Evolutionary conservation across 129 eudicot species (phyloP).

Genomic region (Flaveria sonorensis): DNA sequence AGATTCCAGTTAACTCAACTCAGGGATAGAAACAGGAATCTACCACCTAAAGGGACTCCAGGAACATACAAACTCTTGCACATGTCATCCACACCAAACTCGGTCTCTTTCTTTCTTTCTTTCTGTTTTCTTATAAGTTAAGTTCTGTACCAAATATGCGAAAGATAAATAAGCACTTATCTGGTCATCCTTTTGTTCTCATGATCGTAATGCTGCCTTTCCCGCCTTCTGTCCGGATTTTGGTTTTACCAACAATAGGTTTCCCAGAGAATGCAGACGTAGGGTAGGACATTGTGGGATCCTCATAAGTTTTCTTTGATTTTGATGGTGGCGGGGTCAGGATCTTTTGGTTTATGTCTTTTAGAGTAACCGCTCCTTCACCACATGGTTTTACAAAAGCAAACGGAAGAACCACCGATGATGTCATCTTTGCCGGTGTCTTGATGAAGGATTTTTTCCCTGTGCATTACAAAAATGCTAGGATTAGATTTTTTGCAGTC

Average conservation of each 20-base stretch:
- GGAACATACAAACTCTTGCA: constrained; percentile 33
- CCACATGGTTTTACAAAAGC: constrained; percentile 85
- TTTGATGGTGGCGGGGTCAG: constrained; percentile 73
- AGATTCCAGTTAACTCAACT: constrained; percentile 36
- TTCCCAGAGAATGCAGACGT: constrained; percentile 92
- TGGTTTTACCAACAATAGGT: constrained; percentile 93
- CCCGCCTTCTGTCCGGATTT: constrained; percentile 94
- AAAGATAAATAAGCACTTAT: constrained; percentile 13
- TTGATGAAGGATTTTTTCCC: constrained; percentile 74
- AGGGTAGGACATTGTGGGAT: constrained; percentile 52
- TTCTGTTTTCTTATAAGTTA: neutral
- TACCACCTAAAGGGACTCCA: constrained; percentile 32
- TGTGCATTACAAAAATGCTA: constrained; percentile 28
- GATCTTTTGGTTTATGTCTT: constrained; percentile 84
- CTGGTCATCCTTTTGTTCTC: constrained; percentile 86
- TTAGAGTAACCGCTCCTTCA: constrained; percentile 76
- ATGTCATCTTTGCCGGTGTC: constrained; percentile 63
- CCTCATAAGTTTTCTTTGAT: constrained; percentile 50
- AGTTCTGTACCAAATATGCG: constrained; percentile 28
- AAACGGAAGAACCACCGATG: constrained; percentile 87
- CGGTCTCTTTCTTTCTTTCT: constrained; percentile 17
- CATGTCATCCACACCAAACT: constrained; percentile 16
- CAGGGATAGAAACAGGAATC: constrained; percentile 42
- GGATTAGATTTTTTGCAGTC: neutral
- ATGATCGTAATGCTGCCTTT: constrained; percentile 96